Base-by-base conservation (phyloP, 2,329 filamentous ascomycete species). In the Diaporthe caulivora region DNA sequence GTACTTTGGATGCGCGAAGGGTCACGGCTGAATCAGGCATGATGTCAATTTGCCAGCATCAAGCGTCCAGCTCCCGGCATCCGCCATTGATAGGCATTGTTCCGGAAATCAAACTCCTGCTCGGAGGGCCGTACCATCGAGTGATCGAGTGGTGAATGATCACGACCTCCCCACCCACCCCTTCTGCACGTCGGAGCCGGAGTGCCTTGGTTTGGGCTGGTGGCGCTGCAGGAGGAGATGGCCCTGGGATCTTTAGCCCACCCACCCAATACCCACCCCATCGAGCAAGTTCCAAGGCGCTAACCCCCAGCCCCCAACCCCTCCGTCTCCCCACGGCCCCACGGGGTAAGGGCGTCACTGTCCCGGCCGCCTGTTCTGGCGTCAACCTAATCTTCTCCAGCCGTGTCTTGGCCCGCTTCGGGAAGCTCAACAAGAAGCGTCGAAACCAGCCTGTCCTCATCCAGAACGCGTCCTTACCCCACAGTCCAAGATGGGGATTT, bases 371-470 rank as follows among this genome's bases (percentile, higher is more conserved):
- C 62, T 67, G 62, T 67, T 67, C 62, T 67, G 62, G 62, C 62
- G 62, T 67, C 62, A 67, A 67, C 47, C 62, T 67, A 67, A 67
- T 67, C 62, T 67, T 67, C 47, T 40, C 62, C 62, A 67, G 62
- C 62, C 62, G 62, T 53, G 62, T 67, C 62, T 67, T 67, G 47
- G 47, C 62, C 44, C 44, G 29, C 62, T 47, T 67, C 44, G 13
- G 62, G 47, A 53, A 67, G 47, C 62, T 67, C 62, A 37, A 67
- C 62, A 40, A 13, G 47, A 31, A 40, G 44, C 47, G 18, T 53
- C 29, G 62, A 51, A 51, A 40, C 21, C 62, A 37, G 47, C 62
- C 31, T 31, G 31, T 67, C 62, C 62, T 67, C 31, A 53, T 67
- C 62, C 44, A 53, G 62, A 67, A 67, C 31, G 40, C 47, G 53